phyloP scores from a whole-genome alignment of 2,329 filamentous ascomycete species.

The Claviceps sp. region DNA sequence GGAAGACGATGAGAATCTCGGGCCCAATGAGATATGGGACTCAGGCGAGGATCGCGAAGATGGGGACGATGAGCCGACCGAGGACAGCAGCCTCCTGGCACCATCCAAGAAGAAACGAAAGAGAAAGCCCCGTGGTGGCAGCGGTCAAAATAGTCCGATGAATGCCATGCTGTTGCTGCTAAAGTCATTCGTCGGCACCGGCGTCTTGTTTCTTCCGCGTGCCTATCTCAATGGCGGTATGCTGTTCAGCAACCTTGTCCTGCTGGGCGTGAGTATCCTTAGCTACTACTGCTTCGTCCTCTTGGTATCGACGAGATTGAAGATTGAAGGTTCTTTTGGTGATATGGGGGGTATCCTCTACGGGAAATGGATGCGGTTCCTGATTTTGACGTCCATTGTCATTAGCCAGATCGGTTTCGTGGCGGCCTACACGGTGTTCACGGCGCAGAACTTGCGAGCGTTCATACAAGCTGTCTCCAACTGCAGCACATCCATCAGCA shows the following conservation, averaged over 20 bases:
- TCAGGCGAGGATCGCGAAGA: slow-evolving; percentile 60
- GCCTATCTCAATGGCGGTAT: slow-evolving; percentile 95
- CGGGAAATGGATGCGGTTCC: slow-evolving; percentile 73
- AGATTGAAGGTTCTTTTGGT: slow-evolving; percentile 87
- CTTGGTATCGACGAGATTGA: slow-evolving; percentile 72
- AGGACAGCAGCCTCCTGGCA: slow-evolving; percentile 72
- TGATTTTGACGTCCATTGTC: slow-evolving; percentile 86
- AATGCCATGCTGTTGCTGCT: slow-evolving; percentile 75
- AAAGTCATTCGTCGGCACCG: slow-evolving; percentile 96
- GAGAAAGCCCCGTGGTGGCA: slow-evolving; percentile 59
- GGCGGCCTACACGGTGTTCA: slow-evolving; percentile 92
- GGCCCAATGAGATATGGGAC: slow-evolving; percentile 82
- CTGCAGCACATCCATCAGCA: slow-evolving; percentile 72
- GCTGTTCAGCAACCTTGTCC: slow-evolving; percentile 85
- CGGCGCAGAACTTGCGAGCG: slow-evolving; percentile 86
- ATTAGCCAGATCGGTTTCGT: slow-evolving; percentile 93
- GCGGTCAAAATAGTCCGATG: slow-evolving; percentile 63
- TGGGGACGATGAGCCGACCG: slow-evolving; percentile 66
- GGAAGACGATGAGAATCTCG: slow-evolving; percentile 84
- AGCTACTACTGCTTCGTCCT: slow-evolving; percentile 98
- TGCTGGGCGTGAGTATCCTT: slow-evolving; percentile 71
- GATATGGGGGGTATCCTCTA: slow-evolving; percentile 91
- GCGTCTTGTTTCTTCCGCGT: slow-evolving; percentile 81
- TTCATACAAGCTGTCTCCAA: slow-evolving; percentile 86
- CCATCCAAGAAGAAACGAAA: slow-evolving; percentile 60